Evolutionary conservation across 306 rosid genomes (phyloP).

Genomic region (Benincasa hispida): DNA sequence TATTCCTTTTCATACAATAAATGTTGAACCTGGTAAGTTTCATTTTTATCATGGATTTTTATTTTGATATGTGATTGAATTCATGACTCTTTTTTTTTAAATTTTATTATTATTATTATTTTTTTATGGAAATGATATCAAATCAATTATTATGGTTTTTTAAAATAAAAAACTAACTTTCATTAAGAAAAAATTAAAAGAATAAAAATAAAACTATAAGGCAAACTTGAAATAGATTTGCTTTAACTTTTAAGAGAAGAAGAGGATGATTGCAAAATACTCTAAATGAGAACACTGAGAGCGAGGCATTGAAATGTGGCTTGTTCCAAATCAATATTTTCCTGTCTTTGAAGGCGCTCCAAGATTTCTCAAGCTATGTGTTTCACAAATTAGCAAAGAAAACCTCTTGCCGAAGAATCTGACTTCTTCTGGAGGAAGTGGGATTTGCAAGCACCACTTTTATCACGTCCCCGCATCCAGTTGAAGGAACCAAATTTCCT

Average conservation of each 20-base stretch:
- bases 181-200: not conserved
- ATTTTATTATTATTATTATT: no score
- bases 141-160: not conserved
- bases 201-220: not conserved
- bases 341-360: not conserved
- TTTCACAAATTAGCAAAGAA: not conserved
- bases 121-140: no score
- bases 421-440: not conserved
- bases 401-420: not conserved
- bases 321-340: not conserved
- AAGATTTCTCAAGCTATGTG: not conserved
- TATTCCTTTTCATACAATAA: conserved; percentile 52
- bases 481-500: not conserved
- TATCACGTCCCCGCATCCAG: not conserved
- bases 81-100: not conserved
- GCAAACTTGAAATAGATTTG: not conserved
- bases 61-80: not conserved
- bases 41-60: not conserved
- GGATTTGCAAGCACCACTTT: not conserved
- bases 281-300: no score
- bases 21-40: conserved; percentile 66
- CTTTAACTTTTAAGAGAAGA: not conserved
- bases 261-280: not conserved
- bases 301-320: no score
- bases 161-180: not conserved